Evolutionary conservation across 371 early-diverging fungal genomes (phyloP).

Genomic region (Rhizopus stolonifer): DNA sequence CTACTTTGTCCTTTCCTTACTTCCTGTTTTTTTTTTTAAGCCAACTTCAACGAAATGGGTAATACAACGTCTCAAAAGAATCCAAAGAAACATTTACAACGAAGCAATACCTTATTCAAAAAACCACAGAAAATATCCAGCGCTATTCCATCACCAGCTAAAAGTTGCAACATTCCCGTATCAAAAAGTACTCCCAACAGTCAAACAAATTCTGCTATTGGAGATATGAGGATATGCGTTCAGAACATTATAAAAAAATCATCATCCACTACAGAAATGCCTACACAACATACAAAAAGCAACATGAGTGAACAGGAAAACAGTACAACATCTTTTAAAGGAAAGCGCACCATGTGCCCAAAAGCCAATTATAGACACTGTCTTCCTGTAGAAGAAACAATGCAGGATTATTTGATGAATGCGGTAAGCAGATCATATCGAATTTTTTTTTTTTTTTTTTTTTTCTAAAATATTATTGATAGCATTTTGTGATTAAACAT

Average conservation of each 20-base stretch:
- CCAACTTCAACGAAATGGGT: not conserved
- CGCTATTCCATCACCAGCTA: too few relatives aligned
- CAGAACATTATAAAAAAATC: not conserved
- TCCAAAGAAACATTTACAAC: not conserved
- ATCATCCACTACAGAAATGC: not conserved
- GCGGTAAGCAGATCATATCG: slow-evolving; percentile 31
- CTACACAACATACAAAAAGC: not conserved
- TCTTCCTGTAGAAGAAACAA: slow-evolving; percentile 34
- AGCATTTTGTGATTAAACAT: slow-evolving; percentile 47
- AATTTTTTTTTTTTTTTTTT: not conserved
- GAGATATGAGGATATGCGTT: not conserved
- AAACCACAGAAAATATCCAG: not conserved
- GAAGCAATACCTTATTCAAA: not conserved
- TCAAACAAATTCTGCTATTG: not conserved
- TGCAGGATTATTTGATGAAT: slow-evolving; percentile 37
- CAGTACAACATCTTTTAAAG: not conserved
- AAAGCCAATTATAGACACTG: slow-evolving; percentile 20
- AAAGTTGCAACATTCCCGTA: not conserved
- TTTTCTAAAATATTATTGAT: not conserved
- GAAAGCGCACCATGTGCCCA: slow-evolving; percentile 2
- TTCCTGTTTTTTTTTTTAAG: too few relatives aligned
- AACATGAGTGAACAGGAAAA: not conserved
- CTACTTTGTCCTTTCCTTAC: not conserved
- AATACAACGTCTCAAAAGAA: not conserved
- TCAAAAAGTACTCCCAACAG: not conserved